phyloP scores from a whole-genome alignment of 768 basidiomycete species.

The Imleria badia region DNA sequence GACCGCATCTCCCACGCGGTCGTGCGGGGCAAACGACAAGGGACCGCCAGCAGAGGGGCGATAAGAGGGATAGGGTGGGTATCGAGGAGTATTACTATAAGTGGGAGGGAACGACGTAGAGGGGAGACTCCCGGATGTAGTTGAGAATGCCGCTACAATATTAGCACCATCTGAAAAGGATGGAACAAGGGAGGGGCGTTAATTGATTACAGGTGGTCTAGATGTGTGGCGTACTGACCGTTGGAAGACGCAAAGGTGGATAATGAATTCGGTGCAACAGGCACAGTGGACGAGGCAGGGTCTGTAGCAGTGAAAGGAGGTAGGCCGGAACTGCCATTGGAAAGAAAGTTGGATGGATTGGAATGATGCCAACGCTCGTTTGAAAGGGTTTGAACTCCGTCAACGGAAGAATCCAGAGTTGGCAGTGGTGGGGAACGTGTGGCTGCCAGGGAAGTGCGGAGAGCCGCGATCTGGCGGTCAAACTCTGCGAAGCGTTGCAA shows the following conservation, averaged over 20 bases:
- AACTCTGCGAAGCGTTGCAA: constrained; percentile 55
- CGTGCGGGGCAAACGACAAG: constrained; percentile 15
- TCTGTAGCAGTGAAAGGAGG: constrained; percentile 1
- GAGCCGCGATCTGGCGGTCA: constrained; percentile 50
- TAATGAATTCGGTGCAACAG: constrained; percentile 17
- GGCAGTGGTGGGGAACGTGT: constrained; percentile 30
- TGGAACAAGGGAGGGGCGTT: constrained; percentile 5
- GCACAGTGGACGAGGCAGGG: constrained; percentile 8
- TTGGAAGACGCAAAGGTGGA: constrained; percentile 18
- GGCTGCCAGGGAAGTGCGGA: constrained; percentile 40
- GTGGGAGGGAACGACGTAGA: constrained; percentile 18
- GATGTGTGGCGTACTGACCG: constrained; percentile 20
- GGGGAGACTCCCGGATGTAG: constrained; percentile 14
- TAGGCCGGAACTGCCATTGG: constrained; percentile 5
- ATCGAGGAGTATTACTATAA: constrained; percentile 25
- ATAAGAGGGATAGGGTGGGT: constrained; percentile 25
- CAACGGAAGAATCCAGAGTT: constrained; percentile 21
- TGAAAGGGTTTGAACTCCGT: constrained; percentile 15
- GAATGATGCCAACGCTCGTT: constrained; percentile 18
- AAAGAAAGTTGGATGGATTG: constrained; percentile 21
- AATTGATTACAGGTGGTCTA: constrained; percentile 9
- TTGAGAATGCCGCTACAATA: constrained; percentile 6
- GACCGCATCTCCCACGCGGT: constrained; percentile 13
- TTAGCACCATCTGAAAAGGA: constrained; percentile 11
- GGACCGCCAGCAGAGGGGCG: constrained; percentile 14